These are phyloP conservation scores for Penicillium canariense DNA, from an alignment of 495 filamentous ascomycete genomes.

Conservation along the genomic window DNA sequence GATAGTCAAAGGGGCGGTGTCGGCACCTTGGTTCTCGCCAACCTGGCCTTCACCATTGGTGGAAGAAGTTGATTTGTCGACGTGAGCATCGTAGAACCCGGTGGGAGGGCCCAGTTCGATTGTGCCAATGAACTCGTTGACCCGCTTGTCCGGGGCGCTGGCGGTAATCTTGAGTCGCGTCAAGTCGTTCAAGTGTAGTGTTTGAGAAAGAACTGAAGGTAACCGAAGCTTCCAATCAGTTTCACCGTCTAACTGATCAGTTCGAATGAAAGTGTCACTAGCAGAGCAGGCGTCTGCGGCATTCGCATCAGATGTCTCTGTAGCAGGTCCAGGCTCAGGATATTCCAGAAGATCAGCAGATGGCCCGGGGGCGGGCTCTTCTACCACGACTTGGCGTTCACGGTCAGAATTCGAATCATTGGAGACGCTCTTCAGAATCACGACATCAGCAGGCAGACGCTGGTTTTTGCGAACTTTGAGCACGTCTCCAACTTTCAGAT, in stretches of 20 bases:
- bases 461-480: slow-evolving; percentile 88
- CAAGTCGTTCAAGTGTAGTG: slow-evolving; percentile 64
- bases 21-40: slow-evolving; percentile 26
- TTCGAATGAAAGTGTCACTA: slow-evolving; percentile 94
- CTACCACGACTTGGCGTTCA: slow-evolving; percentile 20
- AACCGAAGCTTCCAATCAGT: slow-evolving; percentile 98
- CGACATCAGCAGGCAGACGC: slow-evolving; percentile 88
- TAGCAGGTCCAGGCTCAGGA: slow-evolving; percentile 18
- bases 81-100: slow-evolving; percentile 42
- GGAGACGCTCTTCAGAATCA: slow-evolving; percentile 81
- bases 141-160: slow-evolving; percentile 83
- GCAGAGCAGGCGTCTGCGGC: slow-evolving; percentile 30
- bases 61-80: slow-evolving; percentile 36
- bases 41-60: slow-evolving; percentile 17
- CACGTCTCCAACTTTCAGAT: slow-evolving; percentile 92
- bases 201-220: slow-evolving; percentile 79
- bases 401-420: slow-evolving; percentile 51
- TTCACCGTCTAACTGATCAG: slow-evolving; percentile 96
- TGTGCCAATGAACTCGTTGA: slow-evolving; percentile 91
- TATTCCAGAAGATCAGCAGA: slow-evolving; percentile 20
- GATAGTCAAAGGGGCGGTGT: slow-evolving; percentile 75
- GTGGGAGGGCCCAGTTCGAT: slow-evolving; percentile 58
- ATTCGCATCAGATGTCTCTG: slow-evolving; percentile 8
- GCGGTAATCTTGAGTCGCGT: slow-evolving; percentile 73
- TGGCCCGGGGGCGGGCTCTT: slow-evolving; percentile 4